A percentile compares a stretch with the other conserved stretches of the same genome.
Conservation (phyloP, 768 basidiomycete genomes). For the Russula sp. region DNA sequence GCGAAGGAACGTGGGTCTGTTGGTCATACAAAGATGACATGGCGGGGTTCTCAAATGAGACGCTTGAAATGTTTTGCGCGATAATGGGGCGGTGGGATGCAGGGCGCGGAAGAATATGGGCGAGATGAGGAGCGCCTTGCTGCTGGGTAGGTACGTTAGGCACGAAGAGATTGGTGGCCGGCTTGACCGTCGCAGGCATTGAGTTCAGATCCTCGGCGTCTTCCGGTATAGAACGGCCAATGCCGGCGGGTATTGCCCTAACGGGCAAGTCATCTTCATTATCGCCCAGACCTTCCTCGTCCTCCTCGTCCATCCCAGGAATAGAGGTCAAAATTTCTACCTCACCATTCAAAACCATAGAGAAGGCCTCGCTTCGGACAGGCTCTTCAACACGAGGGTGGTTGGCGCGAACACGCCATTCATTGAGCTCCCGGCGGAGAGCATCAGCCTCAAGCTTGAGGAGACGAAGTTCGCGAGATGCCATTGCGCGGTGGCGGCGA, state of each 20-base stretch:
- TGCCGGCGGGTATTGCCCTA: conserved; percentile 25
- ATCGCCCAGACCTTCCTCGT: conserved; percentile 43
- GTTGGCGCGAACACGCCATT: conserved; percentile 78
- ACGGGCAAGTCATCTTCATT: conserved; percentile 32
- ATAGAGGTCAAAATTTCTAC: conserved; percentile 54
- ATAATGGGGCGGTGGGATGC: conserved; percentile 38
- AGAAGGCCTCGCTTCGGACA: conserved; percentile 62
- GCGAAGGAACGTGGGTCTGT: conserved; percentile 28
- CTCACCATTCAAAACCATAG: conserved; percentile 64
- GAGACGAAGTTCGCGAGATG: conserved; percentile 73
- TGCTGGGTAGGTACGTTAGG: conserved; percentile 29
- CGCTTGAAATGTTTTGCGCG: conserved; percentile 38
- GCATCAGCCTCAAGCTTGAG: conserved; percentile 80
- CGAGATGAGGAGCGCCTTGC: conserved; percentile 18
- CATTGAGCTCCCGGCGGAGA: conserved; percentile 86
- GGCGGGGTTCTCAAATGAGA: conserved; percentile 49
- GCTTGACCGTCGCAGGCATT: conserved; percentile 33
- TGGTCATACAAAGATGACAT: conserved; percentile 43
- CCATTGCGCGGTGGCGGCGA: conserved; percentile 73
- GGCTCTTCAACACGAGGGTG: conserved; percentile 72
- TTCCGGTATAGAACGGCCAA: conserved; percentile 24
- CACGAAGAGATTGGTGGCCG: conserved; percentile 33
- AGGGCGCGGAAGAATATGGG: conserved; percentile 29
- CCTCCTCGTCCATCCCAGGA: conserved; percentile 49
- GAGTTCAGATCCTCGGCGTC: conserved; percentile 26